Conservation (phyloP, 2,329 filamentous ascomycete species). For the Cladosporium oxysporum region DNA sequence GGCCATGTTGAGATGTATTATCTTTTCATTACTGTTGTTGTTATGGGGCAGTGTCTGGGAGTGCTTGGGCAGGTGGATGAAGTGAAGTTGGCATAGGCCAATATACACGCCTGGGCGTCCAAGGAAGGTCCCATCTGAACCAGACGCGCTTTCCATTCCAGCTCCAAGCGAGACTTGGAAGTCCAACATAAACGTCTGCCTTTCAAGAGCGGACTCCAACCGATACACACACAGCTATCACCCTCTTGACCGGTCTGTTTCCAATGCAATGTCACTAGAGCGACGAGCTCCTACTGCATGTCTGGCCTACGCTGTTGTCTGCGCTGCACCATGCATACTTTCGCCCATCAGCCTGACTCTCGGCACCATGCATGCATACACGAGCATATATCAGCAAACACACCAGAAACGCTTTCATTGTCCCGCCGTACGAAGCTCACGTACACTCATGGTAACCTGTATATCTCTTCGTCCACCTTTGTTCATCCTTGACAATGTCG, state of each 20-base stretch:
- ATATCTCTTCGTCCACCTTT: neutral
- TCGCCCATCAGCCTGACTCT: neutral
- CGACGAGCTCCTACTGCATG: neutral
- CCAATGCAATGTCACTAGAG: neutral
- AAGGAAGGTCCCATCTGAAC: neutral
- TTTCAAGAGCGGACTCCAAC: too few relatives aligned
- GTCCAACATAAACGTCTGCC: neutral
- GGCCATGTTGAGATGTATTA: neutral
- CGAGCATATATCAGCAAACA: neutral
- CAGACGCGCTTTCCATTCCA: neutral
- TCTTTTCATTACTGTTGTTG: neutral
- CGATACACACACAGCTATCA: neutral
- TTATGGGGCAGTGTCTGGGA: neutral
- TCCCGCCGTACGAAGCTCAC: neutral
- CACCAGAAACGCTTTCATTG: neutral
- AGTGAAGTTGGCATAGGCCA: neutral
- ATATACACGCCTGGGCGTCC: neutral
- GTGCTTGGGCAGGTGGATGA: neutral
- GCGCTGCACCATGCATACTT: neutral
- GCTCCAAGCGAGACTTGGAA: neutral
- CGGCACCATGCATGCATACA: neutral
- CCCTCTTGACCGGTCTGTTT: neutral
- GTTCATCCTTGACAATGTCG: constrained; percentile 4
- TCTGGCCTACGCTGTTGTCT: neutral
- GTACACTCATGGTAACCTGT: neutral